Conservation (phyloP, 345 rosid genomes). For the Populus pruinosa region DNA sequence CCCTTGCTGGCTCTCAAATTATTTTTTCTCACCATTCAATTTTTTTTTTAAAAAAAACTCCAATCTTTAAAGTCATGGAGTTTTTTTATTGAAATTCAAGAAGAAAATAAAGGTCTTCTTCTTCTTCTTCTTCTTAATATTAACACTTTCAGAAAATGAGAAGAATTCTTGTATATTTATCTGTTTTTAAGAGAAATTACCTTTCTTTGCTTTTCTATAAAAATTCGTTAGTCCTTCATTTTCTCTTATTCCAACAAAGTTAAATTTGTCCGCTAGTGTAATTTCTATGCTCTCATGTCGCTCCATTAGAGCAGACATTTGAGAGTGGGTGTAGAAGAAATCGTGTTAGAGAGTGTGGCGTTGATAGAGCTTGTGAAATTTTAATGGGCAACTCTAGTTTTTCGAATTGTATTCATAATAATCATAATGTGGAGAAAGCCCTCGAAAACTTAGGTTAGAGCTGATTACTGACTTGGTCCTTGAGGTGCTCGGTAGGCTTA, state of each 20-base stretch:
- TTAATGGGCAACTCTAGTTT: slow-evolving; percentile 27
- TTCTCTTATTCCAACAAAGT: not conserved
- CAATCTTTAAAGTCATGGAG: too few relatives aligned
- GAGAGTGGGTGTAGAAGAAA: slow-evolving; percentile 2
- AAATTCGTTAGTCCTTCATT: not conserved
- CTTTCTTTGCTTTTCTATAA: not conserved
- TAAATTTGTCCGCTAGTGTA: not conserved
- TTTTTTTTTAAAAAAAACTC: too few relatives aligned
- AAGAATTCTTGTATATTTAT: too few relatives aligned
- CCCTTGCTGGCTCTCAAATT: too few relatives aligned
- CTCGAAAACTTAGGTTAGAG: slow-evolving; percentile 50
- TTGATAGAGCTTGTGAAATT: slow-evolving; percentile 42
- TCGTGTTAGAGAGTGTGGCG: slow-evolving; percentile 33
- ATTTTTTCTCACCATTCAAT: too few relatives aligned
- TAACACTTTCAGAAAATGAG: too few relatives aligned
- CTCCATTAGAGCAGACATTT: slow-evolving; percentile 11
- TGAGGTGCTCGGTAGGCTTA: slow-evolving; percentile 60
- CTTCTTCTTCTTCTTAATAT: too few relatives aligned
- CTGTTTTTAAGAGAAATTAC: too few relatives aligned
- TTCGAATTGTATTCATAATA: slow-evolving; percentile 25
- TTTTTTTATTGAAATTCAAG: too few relatives aligned
- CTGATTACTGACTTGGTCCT: slow-evolving; percentile 58
- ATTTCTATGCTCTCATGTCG: not conserved
- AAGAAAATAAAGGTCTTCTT: too few relatives aligned
- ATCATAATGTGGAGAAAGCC: slow-evolving; percentile 54